A percentile compares a stretch with the other conserved stretches of the same genome.
These are phyloP conservation scores for Pyrenophora graminea DNA, from an alignment of 2,329 filamentous ascomycete species.

Conservation along the genomic window DNA sequence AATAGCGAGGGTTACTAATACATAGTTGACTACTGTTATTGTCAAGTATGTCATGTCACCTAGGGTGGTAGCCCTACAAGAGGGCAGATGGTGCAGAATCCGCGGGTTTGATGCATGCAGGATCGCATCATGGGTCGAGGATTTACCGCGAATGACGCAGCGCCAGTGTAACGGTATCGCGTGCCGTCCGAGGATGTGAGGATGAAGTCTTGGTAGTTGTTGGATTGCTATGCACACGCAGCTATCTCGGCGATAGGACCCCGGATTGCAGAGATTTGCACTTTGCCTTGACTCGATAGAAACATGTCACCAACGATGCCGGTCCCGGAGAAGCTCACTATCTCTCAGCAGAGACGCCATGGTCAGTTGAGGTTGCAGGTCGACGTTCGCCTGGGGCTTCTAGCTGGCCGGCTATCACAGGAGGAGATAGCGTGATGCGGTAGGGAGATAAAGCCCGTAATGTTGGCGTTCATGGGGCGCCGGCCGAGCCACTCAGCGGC, in stretches of 20 bases:
- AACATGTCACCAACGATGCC: conserved; percentile 29
- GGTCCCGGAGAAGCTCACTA: conserved; percentile 24
- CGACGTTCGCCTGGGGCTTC: conserved; percentile 16
- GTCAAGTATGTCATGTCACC: too few species aligned
- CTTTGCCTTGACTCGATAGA: conserved; percentile 36
- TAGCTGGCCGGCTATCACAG: conserved; percentile 7
- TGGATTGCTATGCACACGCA: conserved; percentile 6
- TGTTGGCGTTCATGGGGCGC: conserved; percentile 27
- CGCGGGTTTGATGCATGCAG: conserved; percentile 5
- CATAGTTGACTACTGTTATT: too few species aligned
- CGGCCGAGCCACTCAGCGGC: conserved; percentile 20
- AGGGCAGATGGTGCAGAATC: conserved; percentile 3
- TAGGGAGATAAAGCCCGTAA: conserved; percentile 25
- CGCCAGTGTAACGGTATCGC: conserved; percentile 15
- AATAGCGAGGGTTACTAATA: too few species aligned
- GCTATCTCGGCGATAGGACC: conserved; percentile 22
- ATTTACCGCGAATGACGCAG: conserved; percentile 21
- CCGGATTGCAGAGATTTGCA: conserved; percentile 2
- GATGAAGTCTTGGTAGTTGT: conserved; percentile 3
- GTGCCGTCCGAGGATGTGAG: conserved; percentile 14
- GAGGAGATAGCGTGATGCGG: conserved; percentile 12
- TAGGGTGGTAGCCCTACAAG: background rate
- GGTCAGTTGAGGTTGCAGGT: conserved; percentile 17
- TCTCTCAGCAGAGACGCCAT: conserved; percentile 19
- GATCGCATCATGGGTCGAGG: conserved; percentile 10